These are phyloP conservation scores for Pholiota adiposa DNA, from an alignment of 1,284 basidiomycete genomes.

Conservation along the genomic window DNA sequence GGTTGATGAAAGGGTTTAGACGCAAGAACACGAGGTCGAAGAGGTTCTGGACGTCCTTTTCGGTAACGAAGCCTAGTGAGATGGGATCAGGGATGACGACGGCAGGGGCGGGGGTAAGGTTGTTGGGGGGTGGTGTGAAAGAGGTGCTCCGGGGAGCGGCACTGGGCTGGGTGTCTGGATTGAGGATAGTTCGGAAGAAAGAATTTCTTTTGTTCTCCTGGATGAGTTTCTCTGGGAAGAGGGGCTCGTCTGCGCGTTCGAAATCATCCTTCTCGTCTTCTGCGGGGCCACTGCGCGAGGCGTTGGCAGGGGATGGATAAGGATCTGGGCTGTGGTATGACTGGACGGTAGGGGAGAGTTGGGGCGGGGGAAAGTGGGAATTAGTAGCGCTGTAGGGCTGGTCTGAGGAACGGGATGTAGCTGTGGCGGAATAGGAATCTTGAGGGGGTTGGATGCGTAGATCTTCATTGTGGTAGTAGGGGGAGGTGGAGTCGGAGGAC, in stretches of 20 bases:
- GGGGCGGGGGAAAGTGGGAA: constrained; percentile 46
- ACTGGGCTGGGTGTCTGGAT: constrained; percentile 56
- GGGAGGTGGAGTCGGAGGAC: constrained; percentile 34
- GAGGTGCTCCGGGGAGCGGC: constrained; percentile 37
- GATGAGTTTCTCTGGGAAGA: constrained; percentile 77
- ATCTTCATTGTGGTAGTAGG: constrained; percentile 35
- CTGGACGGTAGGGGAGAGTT: constrained; percentile 50
- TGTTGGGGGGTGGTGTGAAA: constrained; percentile 38
- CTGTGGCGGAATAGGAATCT: constrained; percentile 22
- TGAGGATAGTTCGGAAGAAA: constrained; percentile 82
- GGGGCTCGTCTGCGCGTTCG: constrained; percentile 59
- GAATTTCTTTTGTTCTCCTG: constrained; percentile 71
- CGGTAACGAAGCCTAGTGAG: constrained; percentile 65
- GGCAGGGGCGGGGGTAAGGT: constrained; percentile 34
- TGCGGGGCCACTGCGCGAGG: constrained; percentile 48
- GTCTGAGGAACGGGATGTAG: constrained; percentile 20
- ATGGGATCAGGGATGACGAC: constrained; percentile 67
- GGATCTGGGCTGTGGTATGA: constrained; percentile 38
- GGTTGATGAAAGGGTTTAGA: constrained; percentile 83
- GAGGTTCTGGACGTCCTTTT: constrained; percentile 66
- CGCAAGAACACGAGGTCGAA: constrained; percentile 80
- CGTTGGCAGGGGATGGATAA: constrained; percentile 40
- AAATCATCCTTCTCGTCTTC: constrained; percentile 69
- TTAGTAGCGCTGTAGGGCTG: constrained; percentile 30
- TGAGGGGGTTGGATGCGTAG: constrained; percentile 31